Evolutionary conservation across 257 asterid species (phyloP), one percentile per base, ranked within the genome.

Genomic region (Nicotiana tomentosiformis): DNA sequence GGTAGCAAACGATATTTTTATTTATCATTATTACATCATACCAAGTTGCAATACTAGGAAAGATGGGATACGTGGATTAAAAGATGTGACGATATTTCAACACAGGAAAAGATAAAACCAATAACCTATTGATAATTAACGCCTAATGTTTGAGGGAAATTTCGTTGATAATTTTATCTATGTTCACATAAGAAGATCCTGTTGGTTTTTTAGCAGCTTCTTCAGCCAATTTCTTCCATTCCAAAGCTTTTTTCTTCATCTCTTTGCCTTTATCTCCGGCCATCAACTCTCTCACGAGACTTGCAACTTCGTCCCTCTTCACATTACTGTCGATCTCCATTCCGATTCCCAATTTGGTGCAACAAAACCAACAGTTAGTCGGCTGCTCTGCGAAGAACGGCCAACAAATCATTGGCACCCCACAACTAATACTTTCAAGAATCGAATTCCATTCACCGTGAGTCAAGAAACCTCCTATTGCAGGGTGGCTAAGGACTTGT

Each of bases 371-470:
- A 62, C 91, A 90, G 4, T 89, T 90, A 0, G 93, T 90, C 46
- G 82, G 94, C 35, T 93, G 94, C 4, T 93, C 97, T 0, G 93
- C 90, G 51, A 91, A 91, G 20, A 90, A 90, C 0, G 95, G 95
- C 93, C 94, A 91, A 26, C 93, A 91, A 0, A 91, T 74, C 93
- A 93, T 89, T 0, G 97, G 92, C 9, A 90, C 91, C 0, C 94
- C 94, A 26, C 56, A 11, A 10, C 72, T 10, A 4, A 91, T 83
- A 4, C 91, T 84, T 74, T 90, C 91, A 0, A 90, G 83, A 5
- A 90, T 90, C 1, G 93, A 90, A 77, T 90, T 89, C 92, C 96
- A 89, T 29, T 94, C 95, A 16, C 80, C 64, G 37, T 90, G 96
- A 46, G 93, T 91, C 55, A 93, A 32, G 37, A 93, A 93, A 2